phyloP scores from a whole-genome alignment of 441 rosid species.

The Gossypium aridum region DNA sequence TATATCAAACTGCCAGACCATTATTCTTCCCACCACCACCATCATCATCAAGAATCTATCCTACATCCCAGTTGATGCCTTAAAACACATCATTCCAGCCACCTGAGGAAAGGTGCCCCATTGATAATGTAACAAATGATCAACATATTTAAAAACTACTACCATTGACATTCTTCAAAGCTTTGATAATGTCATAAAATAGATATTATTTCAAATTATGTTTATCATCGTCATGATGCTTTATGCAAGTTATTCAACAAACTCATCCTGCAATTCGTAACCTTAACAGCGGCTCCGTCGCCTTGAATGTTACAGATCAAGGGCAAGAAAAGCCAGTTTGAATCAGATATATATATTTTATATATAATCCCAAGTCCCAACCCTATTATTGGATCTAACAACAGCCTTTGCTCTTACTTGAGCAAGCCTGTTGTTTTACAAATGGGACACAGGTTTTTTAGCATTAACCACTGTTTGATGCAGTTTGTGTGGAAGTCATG shows the following conservation, averaged over 20 bases:
- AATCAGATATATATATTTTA: neutral
- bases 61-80: neutral
- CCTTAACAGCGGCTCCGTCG: neutral
- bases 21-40: neutral
- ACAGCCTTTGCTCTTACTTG: constrained; percentile 18
- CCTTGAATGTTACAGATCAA: neutral
- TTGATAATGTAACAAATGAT: too few species aligned
- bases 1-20: neutral
- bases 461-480: constrained; percentile 80
- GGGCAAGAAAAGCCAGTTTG: neutral
- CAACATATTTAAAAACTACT: neutral
- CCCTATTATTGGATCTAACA: constrained; percentile 9
- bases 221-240: neutral
- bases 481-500: constrained; percentile 73
- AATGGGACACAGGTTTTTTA: constrained; percentile 78
- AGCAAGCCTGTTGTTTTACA: constrained; percentile 71
- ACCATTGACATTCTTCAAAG: neutral
- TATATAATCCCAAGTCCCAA: neutral
- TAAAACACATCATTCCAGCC: neutral
- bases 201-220: neutral
- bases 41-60: neutral
- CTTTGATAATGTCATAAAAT: neutral
- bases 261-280: constrained; percentile 16
- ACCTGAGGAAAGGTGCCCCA: too few species aligned
- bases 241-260: constrained; percentile 4